Evolutionary conservation across 2,329 filamentous ascomycete species (phyloP), one percentile per base, ranked within the genome.

Genomic region (Aspergillus amoenus): DNA sequence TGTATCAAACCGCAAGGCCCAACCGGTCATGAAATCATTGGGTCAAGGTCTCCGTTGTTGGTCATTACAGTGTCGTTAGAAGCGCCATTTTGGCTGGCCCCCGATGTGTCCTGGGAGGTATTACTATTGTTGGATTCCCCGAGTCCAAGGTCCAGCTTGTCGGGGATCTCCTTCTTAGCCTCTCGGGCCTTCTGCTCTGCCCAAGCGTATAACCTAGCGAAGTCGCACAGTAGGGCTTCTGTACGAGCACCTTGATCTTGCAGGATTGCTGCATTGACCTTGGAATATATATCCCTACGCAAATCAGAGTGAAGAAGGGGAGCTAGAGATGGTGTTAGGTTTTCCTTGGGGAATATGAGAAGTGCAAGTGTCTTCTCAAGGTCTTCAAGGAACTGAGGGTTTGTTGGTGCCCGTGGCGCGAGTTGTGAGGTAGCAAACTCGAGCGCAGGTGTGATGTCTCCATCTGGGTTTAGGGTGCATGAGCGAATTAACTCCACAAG

Each of bases 361-460:
- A 99, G 82, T 0, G 91, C 89, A 88, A 99, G 96, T 0, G 94
- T 97, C 70, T 88, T 85, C 75, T 99, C 94, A 11, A 99, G 81
- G 60, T 96, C 92, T 62, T 89, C 85, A 12, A 97, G 81, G 64
- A 96, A 97, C 44, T 88, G 85, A 4, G 85, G 83, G 63, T 92
- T 91, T 5, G 86, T 90, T 0, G 93, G 88, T 7, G 93, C 94
- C 55, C 91, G 87, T 4, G 94, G 93, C 11, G 91, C 92, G 13
- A 99, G 84, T 66, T 97, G 89, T 37, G 88, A 85, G 1, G 89
- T 92, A 1, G 94, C 94, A 75, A 99, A 99, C 57, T 88, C 86
- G 52, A 99, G 77, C 1, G 92, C 94, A 6, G 88, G 86, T 8
- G 79, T 85, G 53, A 96, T 92, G 65, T 96, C 90, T 30, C 86